Evolutionary conservation across 2,329 filamentous ascomycete species (phyloP).

Genomic region (Scedosporium boydii): DNA sequence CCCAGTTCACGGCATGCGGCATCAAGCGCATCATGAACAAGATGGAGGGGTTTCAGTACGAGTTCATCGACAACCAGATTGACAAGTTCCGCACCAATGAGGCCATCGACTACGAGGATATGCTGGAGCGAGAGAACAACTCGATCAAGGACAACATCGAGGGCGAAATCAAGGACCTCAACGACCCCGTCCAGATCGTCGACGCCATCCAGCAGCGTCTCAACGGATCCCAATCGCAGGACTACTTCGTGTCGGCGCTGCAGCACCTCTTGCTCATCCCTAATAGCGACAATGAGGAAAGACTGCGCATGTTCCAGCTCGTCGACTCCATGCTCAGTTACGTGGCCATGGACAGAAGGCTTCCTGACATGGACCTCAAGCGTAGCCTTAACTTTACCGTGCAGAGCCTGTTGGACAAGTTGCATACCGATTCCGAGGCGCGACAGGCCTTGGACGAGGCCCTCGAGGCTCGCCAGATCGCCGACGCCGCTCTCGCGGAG

Average conservation of each 20-base stretch:
- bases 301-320: conserved; percentile 90
- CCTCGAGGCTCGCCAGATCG: conserved; percentile 80
- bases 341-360: conserved; percentile 90
- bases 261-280: conserved; percentile 91
- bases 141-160: conserved; percentile 82
- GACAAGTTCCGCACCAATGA: conserved; percentile 89
- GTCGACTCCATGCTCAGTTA: conserved; percentile 99
- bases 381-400: conserved; percentile 97
- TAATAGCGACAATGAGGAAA: conserved; percentile 85
- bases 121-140: conserved; percentile 81
- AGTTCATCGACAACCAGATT: conserved; percentile 96
- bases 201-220: conserved; percentile 86
- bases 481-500: conserved; percentile 91
- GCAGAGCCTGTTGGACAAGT: conserved; percentile 85
- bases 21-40: conserved; percentile 90
- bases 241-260: conserved; percentile 92
- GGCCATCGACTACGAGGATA: conserved; percentile 95
- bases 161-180: conserved; percentile 82
- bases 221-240: conserved; percentile 73
- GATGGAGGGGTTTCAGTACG: conserved; percentile 98
- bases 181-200: conserved; percentile 84
- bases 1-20: conserved; percentile 91
- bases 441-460: conserved; percentile 87
- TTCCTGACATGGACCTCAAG: conserved; percentile 96
- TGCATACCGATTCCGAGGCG: conserved; percentile 94